Conservation (phyloP, 164 flowering plant species). For the Magnolia sinica region DNA sequence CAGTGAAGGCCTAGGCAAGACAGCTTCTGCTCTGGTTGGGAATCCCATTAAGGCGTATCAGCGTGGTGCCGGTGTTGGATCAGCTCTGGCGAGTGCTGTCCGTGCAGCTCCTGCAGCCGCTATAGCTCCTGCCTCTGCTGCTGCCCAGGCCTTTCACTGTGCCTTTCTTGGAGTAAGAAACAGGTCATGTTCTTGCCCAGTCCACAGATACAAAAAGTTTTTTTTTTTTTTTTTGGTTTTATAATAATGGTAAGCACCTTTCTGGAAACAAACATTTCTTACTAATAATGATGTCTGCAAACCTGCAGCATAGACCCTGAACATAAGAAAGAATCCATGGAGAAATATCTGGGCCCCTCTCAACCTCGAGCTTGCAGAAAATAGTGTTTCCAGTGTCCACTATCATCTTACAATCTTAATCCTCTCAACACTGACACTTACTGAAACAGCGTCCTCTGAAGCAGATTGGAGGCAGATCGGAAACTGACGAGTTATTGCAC, state of each 20-base stretch:
- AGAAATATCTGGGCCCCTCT: slow-evolving; percentile 69
- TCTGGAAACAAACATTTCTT: not conserved
- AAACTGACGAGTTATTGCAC: not conserved
- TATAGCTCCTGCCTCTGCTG: slow-evolving; percentile 88
- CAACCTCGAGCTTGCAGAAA: slow-evolving; percentile 5
- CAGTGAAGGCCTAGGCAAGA: slow-evolving; percentile 74
- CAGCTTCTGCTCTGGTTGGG: slow-evolving; percentile 81
- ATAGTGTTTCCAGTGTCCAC: not conserved
- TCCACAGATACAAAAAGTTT: not conserved
- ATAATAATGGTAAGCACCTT: not conserved
- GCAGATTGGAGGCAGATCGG: not conserved
- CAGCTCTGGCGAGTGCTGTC: slow-evolving; percentile 82
- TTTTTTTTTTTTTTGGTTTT: not conserved
- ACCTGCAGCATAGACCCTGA: slow-evolving; percentile 89
- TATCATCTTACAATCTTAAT: not conserved
- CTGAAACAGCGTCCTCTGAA: not conserved
- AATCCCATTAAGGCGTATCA: slow-evolving; percentile 74
- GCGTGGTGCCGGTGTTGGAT: slow-evolving; percentile 80
- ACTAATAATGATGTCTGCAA: not conserved
- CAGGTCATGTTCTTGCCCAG: slow-evolving; percentile 40
- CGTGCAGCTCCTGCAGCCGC: slow-evolving; percentile 89
- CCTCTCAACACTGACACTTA: not conserved
- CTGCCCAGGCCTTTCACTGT: slow-evolving; percentile 75
- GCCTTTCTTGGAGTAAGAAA: slow-evolving; percentile 93
- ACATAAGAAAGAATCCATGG: slow-evolving; percentile 81